These are phyloP conservation scores for Dalbergia cultrata DNA, from an alignment of 306 rosid species.

Conservation along the genomic window DNA sequence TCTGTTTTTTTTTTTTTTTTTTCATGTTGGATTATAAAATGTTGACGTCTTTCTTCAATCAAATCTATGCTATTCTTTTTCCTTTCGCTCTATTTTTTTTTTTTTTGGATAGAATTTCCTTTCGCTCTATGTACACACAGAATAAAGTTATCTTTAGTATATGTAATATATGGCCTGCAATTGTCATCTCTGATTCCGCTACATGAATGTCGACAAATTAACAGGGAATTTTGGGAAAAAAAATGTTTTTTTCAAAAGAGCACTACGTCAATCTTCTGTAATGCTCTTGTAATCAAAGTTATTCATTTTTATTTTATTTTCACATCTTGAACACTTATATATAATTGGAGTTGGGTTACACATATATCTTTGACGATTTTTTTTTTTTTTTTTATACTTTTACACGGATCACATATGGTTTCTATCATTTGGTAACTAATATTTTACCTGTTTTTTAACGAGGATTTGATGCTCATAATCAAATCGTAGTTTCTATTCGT, in stretches of 20 bases:
- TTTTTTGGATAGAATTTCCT: too few species aligned
- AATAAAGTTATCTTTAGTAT: constrained; percentile 31
- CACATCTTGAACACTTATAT: background rate
- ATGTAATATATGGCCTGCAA: constrained; percentile 22
- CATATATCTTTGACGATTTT: background rate
- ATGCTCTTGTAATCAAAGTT: constrained; percentile 41
- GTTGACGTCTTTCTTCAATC: constrained; percentile 10
- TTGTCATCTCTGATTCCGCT: constrained; percentile 24
- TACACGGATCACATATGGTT: background rate
- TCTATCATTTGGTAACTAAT: background rate
- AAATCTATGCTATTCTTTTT: constrained; percentile 5
- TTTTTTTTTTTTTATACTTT: background rate
- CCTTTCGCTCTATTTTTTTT: constrained; percentile 16
- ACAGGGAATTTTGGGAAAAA: background rate
- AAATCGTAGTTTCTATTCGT: background rate
- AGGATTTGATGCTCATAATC: background rate
- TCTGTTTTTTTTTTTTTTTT: background rate
- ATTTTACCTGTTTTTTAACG: background rate
- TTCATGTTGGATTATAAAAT: background rate
- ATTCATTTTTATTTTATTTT: background rate
- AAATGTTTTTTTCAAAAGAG: background rate
- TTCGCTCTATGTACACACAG: background rate
- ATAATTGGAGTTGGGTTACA: background rate
- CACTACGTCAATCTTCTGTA: constrained; percentile 52
- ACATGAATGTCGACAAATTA: background rate